phyloP scores from a whole-genome alignment of 179 eudicot genomes.

The Spinacia oleracea region DNA sequence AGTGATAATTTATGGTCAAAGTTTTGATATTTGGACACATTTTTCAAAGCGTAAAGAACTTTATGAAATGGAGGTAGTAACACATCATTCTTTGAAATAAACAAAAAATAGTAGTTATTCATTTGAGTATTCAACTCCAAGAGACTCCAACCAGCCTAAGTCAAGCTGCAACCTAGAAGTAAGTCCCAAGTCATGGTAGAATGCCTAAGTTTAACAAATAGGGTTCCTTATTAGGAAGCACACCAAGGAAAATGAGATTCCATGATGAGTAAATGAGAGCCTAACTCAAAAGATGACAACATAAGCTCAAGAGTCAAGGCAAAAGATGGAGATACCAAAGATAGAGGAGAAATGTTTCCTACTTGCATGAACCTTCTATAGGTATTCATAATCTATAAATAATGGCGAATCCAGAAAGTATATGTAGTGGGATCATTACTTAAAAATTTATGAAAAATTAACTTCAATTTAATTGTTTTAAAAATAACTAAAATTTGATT shows the following conservation, averaged over 20 bases:
- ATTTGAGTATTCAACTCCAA: conserved; percentile 13
- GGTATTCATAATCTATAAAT: not conserved
- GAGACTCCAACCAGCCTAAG: conserved; percentile 8
- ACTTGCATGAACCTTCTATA: not conserved
- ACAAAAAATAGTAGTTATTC: conserved; percentile 4
- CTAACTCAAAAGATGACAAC: conserved; percentile 19
- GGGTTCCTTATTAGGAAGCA: conserved; percentile 23
- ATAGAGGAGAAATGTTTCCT: not conserved
- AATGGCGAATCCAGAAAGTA: too few relatives aligned
- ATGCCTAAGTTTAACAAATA: not conserved
- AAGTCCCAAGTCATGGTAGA: conserved; percentile 19
- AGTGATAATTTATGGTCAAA: too few relatives aligned
- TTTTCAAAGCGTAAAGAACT: too few relatives aligned
- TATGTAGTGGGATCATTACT: too few relatives aligned
- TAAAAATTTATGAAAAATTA: too few relatives aligned
- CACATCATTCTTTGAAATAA: conserved; percentile 22
- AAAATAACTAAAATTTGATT: too few relatives aligned
- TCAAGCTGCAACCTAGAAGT: conserved; percentile 24
- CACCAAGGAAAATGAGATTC: conserved; percentile 13
- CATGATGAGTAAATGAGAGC: conserved; percentile 18
- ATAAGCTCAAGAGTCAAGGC: not conserved
- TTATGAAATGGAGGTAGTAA: too few relatives aligned
- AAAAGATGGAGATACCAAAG: not conserved
- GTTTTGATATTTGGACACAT: too few relatives aligned
- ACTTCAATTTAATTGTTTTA: too few relatives aligned